Conservation (phyloP, 2,329 filamentous ascomycete species). For the Epichloe coenophiala region DNA sequence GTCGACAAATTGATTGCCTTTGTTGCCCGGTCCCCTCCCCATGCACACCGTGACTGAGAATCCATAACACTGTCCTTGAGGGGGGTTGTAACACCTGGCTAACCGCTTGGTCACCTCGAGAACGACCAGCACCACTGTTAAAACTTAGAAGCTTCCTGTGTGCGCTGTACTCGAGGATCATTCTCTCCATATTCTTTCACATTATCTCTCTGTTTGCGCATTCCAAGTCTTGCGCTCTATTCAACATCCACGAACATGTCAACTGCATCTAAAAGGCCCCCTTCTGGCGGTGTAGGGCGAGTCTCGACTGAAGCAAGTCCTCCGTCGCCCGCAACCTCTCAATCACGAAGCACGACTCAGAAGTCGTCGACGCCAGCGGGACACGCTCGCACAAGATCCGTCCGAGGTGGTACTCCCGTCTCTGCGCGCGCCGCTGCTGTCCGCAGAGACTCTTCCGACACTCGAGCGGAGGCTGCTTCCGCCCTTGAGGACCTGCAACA, state of each 20-base stretch:
- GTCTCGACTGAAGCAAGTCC: conserved; percentile 25
- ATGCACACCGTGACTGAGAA: background rate
- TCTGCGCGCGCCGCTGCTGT: conserved; percentile 60
- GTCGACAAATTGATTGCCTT: background rate
- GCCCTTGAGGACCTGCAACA: conserved; percentile 75
- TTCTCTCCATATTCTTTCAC: background rate
- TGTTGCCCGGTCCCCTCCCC: background rate
- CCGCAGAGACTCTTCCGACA: conserved; percentile 50
- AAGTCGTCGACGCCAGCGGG: conserved; percentile 31
- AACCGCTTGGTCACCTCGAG: background rate
- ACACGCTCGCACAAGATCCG: conserved; percentile 47
- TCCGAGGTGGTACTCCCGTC: conserved; percentile 50
- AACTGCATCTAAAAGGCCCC: conserved; percentile 38
- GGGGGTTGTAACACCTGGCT: background rate
- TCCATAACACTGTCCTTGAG: background rate
- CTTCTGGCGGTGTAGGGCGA: conserved; percentile 32
- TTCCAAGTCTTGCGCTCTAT: background rate
- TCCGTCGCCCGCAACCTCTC: conserved; percentile 21
- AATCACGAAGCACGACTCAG: conserved; percentile 22
- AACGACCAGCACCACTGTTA: background rate
- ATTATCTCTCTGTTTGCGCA: background rate
- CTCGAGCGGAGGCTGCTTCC: conserved; percentile 65
- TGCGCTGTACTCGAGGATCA: background rate
- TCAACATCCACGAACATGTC: conserved; percentile 28
- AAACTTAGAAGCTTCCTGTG: background rate